phyloP scores from a whole-genome alignment of 768 basidiomycete species.

The Trametes villosa region DNA sequence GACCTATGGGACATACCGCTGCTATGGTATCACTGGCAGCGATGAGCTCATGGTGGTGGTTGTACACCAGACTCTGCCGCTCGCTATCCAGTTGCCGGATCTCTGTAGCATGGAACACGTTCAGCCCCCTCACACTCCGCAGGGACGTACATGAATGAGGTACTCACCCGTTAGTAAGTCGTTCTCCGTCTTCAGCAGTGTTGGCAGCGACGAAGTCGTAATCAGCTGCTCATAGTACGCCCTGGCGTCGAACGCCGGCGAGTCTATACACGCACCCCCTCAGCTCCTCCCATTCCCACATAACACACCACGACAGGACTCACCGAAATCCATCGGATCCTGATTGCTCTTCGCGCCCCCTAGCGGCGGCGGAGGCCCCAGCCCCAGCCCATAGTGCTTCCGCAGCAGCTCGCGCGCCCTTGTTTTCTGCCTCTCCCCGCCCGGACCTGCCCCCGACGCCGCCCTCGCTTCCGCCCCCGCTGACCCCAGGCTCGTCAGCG shows the following conservation, averaged over 20 bases:
- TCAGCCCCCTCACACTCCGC: no score
- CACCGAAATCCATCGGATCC: constrained; percentile 86
- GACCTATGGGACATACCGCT: constrained; percentile 54
- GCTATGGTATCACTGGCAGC: constrained; percentile 92
- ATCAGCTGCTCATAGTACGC: constrained; percentile 87
- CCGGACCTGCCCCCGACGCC: no score
- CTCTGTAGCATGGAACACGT: constrained; percentile 62
- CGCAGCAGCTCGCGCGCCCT: constrained; percentile 77
- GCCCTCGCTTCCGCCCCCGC: not conserved
- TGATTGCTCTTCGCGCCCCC: constrained; percentile 50
- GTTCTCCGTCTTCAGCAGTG: constrained; percentile 79
- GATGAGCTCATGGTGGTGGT: constrained; percentile 94
- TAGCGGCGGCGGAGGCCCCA: constrained; percentile 67
- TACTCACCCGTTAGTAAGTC: constrained; percentile 71
- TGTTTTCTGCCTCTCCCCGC: constrained; percentile 27
- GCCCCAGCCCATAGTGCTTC: constrained; percentile 85
- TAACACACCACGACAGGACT: no score
- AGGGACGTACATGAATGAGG: not conserved
- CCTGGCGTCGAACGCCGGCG: constrained; percentile 79
- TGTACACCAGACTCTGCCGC: constrained; percentile 89
- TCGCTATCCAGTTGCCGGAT: constrained; percentile 88
- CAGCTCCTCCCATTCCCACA: no score
- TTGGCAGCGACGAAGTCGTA: constrained; percentile 74
- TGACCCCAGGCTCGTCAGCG: not conserved
- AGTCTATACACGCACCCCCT: constrained; percentile 53